Conservation (phyloP, 345 rosid genomes). For the Dipteronia dyeriana region DNA sequence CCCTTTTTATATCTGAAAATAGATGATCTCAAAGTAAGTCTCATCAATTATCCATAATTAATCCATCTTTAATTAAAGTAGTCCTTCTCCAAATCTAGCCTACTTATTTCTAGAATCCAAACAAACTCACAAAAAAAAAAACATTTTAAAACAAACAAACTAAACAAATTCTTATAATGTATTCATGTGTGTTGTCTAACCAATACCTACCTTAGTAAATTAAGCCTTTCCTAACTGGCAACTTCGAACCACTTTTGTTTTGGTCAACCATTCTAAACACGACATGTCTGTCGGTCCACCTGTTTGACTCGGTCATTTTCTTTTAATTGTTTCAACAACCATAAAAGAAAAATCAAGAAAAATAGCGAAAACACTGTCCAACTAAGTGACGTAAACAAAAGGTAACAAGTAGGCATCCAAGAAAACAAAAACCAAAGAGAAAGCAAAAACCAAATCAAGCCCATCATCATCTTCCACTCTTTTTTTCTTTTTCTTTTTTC, state of each 20-base stretch:
- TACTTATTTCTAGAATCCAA: constrained; percentile 9
- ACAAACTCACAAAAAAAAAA: neutral
- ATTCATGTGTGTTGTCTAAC: neutral
- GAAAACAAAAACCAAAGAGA: constrained; percentile 19
- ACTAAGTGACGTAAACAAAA: constrained; percentile 17
- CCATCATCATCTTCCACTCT: constrained; percentile 34
- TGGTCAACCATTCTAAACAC: constrained; percentile 52
- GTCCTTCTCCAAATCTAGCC: neutral
- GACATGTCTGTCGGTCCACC: constrained; percentile 39
- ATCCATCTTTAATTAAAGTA: neutral
- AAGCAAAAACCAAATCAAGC: constrained; percentile 27
- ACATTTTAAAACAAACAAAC: neutral
- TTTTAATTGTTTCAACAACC: neutral
- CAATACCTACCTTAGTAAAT: constrained; percentile 21
- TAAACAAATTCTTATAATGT: neutral
- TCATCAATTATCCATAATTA: neutral
- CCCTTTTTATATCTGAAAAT: neutral
- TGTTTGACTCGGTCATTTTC: constrained; percentile 33
- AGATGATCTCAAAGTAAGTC: neutral
- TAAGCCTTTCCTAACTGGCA: constrained; percentile 35
- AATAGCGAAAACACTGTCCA: neutral
- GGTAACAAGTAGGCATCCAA: constrained; percentile 30
- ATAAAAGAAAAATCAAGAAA: neutral
- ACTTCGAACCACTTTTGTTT: constrained; percentile 27
- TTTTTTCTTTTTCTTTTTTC: neutral